phyloP scores from a whole-genome alignment of 176 grass and related monocot species.

The Musa itinerans region DNA sequence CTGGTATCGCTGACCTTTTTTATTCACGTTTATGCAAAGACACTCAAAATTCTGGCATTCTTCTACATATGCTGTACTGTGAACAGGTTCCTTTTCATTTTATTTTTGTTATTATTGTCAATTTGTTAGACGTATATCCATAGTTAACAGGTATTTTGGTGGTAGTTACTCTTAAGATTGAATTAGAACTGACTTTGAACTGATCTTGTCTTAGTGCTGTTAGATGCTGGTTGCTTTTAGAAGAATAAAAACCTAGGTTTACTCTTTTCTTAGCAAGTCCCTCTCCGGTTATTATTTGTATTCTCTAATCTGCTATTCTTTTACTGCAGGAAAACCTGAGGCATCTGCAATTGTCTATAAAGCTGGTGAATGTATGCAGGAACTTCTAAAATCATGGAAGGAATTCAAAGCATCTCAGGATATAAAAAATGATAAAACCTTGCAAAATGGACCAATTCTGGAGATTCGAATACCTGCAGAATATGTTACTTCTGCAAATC shows the following conservation, averaged over 20 bases:
- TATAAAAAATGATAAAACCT: slow-evolving; percentile 43
- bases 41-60: no score
- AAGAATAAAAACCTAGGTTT: background rate
- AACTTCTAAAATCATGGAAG: slow-evolving; percentile 83
- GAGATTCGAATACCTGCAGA: slow-evolving; percentile 80
- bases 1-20: no score
- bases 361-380: slow-evolving; percentile 91
- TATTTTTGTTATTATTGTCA: no score
- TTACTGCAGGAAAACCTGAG: slow-evolving; percentile 57
- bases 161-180: no score
- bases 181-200: no score
- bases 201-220: no score
- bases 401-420: slow-evolving; percentile 61
- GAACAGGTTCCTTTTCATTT: no score
- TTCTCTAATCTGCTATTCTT: slow-evolving; percentile 5
- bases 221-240: no score
- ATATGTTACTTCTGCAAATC: slow-evolving; percentile 84
- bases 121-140: no score
- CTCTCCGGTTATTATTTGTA: slow-evolving; percentile 15
- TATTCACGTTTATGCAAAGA: no score
- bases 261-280: background rate
- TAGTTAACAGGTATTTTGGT: no score
- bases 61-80: no score
- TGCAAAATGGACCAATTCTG: slow-evolving; percentile 48
- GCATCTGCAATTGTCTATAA: slow-evolving; percentile 78